Conservation (phyloP, 1,284 basidiomycete species). For the Phellopilus nigrolimitatus region DNA sequence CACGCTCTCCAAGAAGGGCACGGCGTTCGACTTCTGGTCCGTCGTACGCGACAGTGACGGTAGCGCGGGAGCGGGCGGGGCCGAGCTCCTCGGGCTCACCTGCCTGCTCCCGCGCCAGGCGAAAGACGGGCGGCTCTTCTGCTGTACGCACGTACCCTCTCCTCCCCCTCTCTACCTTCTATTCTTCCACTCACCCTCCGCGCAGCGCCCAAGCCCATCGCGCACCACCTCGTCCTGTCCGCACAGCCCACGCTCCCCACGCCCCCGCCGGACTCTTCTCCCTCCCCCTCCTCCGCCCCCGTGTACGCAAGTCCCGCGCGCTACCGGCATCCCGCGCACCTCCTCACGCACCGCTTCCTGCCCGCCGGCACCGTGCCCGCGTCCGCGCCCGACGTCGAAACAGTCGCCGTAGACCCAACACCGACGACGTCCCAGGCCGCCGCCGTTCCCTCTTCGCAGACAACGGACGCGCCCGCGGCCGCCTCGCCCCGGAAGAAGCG, state of each 20-base stretch:
- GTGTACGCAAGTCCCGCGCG: slow-evolving; percentile 49
- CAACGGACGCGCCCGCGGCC: slow-evolving; percentile 39
- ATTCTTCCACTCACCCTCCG: too few relatives aligned
- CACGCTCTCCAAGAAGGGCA: slow-evolving; percentile 44
- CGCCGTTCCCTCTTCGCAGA: too few relatives aligned
- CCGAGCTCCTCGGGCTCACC: slow-evolving; percentile 55
- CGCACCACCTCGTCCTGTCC: slow-evolving; percentile 53
- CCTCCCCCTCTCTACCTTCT: slow-evolving; percentile 1
- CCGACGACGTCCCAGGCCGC: too few relatives aligned
- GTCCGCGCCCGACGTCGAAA: slow-evolving; percentile 11
- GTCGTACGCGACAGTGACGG: slow-evolving; percentile 33
- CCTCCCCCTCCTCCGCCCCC: slow-evolving; percentile 25
- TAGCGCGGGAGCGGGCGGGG: slow-evolving; percentile 42
- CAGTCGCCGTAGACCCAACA: slow-evolving; percentile 26
- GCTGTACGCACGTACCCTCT: slow-evolving; percentile 36
- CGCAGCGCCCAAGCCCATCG: slow-evolving; percentile 53
- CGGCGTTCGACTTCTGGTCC: slow-evolving; percentile 60
- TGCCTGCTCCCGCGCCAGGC: slow-evolving; percentile 59
- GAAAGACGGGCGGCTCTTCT: slow-evolving; percentile 54
- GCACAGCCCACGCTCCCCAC: slow-evolving; percentile 42
- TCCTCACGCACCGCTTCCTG: slow-evolving; percentile 59
- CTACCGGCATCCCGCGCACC: slow-evolving; percentile 49
- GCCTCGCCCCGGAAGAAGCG: slow-evolving; percentile 10
- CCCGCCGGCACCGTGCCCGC: slow-evolving; percentile 56
- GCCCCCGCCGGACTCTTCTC: too few relatives aligned